Evolutionary conservation across 371 early-diverging fungal genomes (phyloP).

Genomic region (Rhizopus microsporus): DNA sequence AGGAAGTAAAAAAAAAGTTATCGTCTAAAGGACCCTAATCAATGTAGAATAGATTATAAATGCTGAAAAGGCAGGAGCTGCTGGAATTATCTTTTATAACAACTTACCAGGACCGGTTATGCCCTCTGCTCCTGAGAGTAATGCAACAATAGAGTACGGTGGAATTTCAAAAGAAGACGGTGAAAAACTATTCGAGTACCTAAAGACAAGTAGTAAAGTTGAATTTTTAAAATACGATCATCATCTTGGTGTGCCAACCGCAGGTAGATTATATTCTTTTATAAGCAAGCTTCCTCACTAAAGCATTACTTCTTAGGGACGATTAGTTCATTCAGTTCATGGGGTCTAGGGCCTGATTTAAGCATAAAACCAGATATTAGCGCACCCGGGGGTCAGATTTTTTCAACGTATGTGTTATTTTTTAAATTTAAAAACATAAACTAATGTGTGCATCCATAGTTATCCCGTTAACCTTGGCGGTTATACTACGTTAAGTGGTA

Average conservation of each 20-base stretch:
- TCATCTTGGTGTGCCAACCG: conserved; percentile 34
- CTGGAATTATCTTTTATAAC: conserved; percentile 57
- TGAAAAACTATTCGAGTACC: conserved; percentile 20
- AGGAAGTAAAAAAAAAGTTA: not conserved
- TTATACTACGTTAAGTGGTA: conserved; percentile 55
- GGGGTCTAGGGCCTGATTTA: conserved; percentile 72
- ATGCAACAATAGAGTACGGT: conserved; percentile 39
- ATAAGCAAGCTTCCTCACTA: not conserved
- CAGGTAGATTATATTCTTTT: conserved; percentile 16
- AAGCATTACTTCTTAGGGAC: conserved; percentile 1
- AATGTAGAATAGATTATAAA: conserved; percentile 33
- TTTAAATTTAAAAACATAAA: conserved; percentile 3
- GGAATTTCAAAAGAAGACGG: conserved; percentile 47
- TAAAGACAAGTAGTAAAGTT: not conserved
- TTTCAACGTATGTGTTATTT: conserved; percentile 53
- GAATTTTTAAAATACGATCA: conserved; percentile 27
- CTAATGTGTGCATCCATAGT: conserved; percentile 10
- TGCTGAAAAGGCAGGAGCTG: conserved; percentile 65
- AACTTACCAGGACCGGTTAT: conserved; percentile 36
- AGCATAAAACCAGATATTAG: conserved; percentile 72
- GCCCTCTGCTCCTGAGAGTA: conserved; percentile 23
- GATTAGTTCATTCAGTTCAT: conserved; percentile 57
- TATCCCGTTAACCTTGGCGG: conserved; percentile 34
- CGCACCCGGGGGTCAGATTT: conserved; percentile 76
- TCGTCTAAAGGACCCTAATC: not conserved